A percentile compares a stretch with the other conserved stretches of the same genome.
Conservation (phyloP, 2,329 filamentous ascomycete species). For the Chrysoporthe cubensis region DNA sequence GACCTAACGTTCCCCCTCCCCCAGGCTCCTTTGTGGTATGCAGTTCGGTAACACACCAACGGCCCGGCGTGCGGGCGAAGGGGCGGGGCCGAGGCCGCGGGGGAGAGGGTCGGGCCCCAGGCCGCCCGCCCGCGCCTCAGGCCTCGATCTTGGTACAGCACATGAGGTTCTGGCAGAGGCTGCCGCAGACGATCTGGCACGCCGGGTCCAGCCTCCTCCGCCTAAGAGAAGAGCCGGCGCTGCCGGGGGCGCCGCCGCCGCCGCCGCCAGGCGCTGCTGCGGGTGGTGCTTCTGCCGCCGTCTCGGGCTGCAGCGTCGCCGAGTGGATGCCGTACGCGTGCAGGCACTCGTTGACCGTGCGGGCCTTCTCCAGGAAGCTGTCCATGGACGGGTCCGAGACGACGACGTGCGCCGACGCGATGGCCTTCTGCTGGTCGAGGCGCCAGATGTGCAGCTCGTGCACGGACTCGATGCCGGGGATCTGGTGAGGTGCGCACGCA, state of each 20-base stretch:
- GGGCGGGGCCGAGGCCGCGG: too few relatives aligned
- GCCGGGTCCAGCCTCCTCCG: slow-evolving; percentile 35
- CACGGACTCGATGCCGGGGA: slow-evolving; percentile 67
- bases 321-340: slow-evolving; percentile 76
- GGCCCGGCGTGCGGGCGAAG: not conserved
- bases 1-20: not conserved
- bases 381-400: slow-evolving; percentile 60
- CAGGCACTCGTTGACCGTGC: slow-evolving; percentile 68
- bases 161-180: slow-evolving; percentile 53
- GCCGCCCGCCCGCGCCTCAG: not conserved
- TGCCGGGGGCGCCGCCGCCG: slow-evolving; percentile 17
- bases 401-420: slow-evolving; percentile 72
- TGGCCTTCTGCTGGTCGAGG: slow-evolving; percentile 69
- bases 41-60: not conserved
- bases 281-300: slow-evolving; percentile 32
- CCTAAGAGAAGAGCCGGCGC: slow-evolving; percentile 28
- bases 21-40: not conserved
- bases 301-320: slow-evolving; percentile 71
- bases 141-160: slow-evolving; percentile 47
- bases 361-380: slow-evolving; percentile 63
- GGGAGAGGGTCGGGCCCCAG: too few relatives aligned
- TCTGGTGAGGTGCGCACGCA: slow-evolving; percentile 43
- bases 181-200: slow-evolving; percentile 58
- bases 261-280: not conserved
- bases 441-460: slow-evolving; percentile 78